phyloP scores from a whole-genome alignment of 352 stramenopile species.

The Blastocystis sp. region DNA sequence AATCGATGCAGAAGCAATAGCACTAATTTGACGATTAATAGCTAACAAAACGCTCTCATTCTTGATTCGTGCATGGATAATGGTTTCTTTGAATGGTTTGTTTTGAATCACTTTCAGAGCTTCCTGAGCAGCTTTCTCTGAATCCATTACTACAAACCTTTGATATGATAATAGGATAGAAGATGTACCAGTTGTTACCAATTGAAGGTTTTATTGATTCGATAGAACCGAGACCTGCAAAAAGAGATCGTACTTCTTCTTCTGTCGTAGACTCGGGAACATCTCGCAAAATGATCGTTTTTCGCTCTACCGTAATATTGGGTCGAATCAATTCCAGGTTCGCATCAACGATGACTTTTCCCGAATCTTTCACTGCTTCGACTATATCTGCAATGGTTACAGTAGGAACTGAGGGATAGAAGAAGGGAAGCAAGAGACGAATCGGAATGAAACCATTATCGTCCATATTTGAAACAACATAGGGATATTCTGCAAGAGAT shows the following conservation, averaged over 20 bases:
- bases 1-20: not conserved
- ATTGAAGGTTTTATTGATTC: constrained; percentile 52
- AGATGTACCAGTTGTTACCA: constrained; percentile 30
- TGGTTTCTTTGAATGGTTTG: not conserved
- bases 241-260: constrained; percentile 28
- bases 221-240: not conserved
- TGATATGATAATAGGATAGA: not conserved
- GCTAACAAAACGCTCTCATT: constrained; percentile 21
- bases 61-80: constrained; percentile 48
- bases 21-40: not conserved
- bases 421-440: not conserved
- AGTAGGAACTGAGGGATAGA: not conserved
- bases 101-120: constrained; percentile 13
- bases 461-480: constrained; percentile 41
- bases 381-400: constrained; percentile 19
- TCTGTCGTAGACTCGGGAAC: constrained; percentile 24
- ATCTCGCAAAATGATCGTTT: constrained; percentile 66
- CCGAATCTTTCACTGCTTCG: not conserved
- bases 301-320: constrained; percentile 53
- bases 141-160: constrained; percentile 60
- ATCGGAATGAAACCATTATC: constrained; percentile 53
- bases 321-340: constrained; percentile 28
- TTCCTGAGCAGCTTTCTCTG: not conserved
- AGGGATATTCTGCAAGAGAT: constrained; percentile 11
- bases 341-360: constrained; percentile 30